phyloP scores from a whole-genome alignment of 2,329 filamentous ascomycete genomes.

The Penicillium aurantiogriseum region DNA sequence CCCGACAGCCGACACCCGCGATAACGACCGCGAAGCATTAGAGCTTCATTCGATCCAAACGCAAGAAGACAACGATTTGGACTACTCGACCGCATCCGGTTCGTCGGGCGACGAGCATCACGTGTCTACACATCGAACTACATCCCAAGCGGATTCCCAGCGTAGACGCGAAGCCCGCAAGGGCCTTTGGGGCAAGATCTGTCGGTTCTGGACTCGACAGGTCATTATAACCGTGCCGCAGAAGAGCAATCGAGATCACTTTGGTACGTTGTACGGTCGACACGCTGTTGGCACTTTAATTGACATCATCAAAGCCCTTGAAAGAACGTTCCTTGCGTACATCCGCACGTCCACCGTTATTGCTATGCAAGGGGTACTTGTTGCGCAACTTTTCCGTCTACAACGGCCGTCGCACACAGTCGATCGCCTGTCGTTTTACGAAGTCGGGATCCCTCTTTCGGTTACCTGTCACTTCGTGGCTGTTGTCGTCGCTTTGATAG shows the following conservation, averaged over 20 bases:
- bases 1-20: slow-evolving; percentile 8
- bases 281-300: neutral
- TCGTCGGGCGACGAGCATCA: slow-evolving; percentile 37
- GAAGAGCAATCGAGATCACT: slow-evolving; percentile 44
- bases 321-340: slow-evolving; percentile 74
- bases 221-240: slow-evolving; percentile 40
- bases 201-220: slow-evolving; percentile 75
- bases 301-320: slow-evolving; percentile 55
- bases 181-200: slow-evolving; percentile 65
- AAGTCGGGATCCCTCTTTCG: slow-evolving; percentile 59
- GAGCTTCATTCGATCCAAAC: slow-evolving; percentile 35
- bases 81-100: slow-evolving; percentile 28
- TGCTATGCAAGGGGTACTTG: slow-evolving; percentile 63
- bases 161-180: slow-evolving; percentile 13
- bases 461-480: slow-evolving; percentile 51
- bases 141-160: slow-evolving; percentile 20
- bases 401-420: slow-evolving; percentile 33
- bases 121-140: slow-evolving; percentile 24
- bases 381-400: slow-evolving; percentile 67
- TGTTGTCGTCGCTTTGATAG: slow-evolving; percentile 52
- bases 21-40: slow-evolving; percentile 22
- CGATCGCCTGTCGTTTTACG: slow-evolving; percentile 56
- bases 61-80: slow-evolving; percentile 25
- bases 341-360: slow-evolving; percentile 67
- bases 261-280: slow-evolving; percentile 30